Evolutionary conservation across 1,284 basidiomycete genomes (phyloP), one percentile per base, ranked within the genome.

Genomic region (Peniophora sp.): DNA sequence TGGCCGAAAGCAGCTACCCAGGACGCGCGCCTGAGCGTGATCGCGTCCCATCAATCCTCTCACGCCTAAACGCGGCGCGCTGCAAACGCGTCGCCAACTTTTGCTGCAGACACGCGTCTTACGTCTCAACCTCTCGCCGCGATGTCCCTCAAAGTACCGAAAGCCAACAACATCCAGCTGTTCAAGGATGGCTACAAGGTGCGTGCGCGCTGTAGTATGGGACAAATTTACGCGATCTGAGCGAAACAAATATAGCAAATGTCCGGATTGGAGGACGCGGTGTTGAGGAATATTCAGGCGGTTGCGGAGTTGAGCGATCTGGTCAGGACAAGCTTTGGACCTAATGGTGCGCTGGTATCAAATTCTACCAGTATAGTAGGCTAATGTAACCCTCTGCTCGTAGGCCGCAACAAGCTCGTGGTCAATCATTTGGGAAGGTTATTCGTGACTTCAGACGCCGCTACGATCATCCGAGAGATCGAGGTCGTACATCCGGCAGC

Each of bases 401-500:
- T 54, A 88, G 94, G 94, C 42, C 81, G 94, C 52, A 97, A 97
- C 71, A 97, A 97, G 69, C 84, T 97, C 54, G 74, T 97, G 62
- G 94, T 97, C 72, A 97, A 97, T 69, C 97, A 99, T 69, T 77
- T 99, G 43, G 94, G 94, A 52, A 81, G 85, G 64, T 77, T 98
- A 47, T 99, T 99, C 69, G 95, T 99, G 53, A 99, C 97, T 24
- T 97, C 92, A 47, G 97, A 99, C 79, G 96, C 97, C 8, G 97
- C 97, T 10, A 99, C 97, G 52, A 99, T 99, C 70, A 95, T 99
- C 64, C 83, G 90, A 57, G 97, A 99, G 72, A 85, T 98, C 66
- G 97, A 99, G 66, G 93, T 99, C 47, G 92, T 98, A 24, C 97
- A 99, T 68, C 97, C 97, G 0, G 96, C 96, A 3, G 97, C 94